A percentile compares a stretch with the other conserved stretches of the same genome.
These are phyloP conservation scores for Solanum piurae DNA, from an alignment of 257 asterid genomes.

Conservation along the genomic window DNA sequence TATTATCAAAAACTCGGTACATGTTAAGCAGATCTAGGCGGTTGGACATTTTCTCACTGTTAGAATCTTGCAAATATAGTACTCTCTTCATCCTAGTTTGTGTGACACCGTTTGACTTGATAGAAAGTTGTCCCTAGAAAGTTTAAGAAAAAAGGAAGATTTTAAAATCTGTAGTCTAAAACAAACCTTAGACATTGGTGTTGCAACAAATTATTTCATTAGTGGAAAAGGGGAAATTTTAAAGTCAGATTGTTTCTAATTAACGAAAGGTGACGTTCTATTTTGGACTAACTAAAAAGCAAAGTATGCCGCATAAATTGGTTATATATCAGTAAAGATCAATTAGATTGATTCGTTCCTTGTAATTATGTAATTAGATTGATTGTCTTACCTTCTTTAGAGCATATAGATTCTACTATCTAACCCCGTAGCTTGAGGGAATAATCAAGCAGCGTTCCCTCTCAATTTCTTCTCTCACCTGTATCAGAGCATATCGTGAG, in stretches of 20 bases:
- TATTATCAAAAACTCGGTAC: neutral
- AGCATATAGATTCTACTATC: neutral
- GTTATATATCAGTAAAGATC: neutral
- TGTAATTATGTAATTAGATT: neutral
- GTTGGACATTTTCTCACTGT: neutral
- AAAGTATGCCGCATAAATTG: neutral
- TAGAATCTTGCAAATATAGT: neutral
- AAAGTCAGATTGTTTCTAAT: neutral
- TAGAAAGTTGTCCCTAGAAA: neutral
- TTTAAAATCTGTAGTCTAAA: neutral
- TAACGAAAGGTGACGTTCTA: neutral
- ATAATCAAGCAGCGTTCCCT: neutral
- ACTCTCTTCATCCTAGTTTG: neutral
- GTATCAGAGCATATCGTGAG: neutral
- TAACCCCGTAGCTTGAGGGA: neutral
- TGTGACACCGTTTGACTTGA: neutral
- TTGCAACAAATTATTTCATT: neutral
- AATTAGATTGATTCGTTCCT: neutral
- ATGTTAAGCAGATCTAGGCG: neutral
- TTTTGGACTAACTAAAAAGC: neutral
- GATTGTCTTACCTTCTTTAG: neutral
- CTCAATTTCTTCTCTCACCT: neutral
- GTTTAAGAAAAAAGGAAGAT: neutral
- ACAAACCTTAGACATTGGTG: neutral
- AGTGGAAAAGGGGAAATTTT: neutral